A percentile compares a stretch with the other conserved stretches of the same genome.
Evolutionary conservation across 352 stramenopile species (phyloP).

Genomic region (Phytophthora kernoviae): DNA sequence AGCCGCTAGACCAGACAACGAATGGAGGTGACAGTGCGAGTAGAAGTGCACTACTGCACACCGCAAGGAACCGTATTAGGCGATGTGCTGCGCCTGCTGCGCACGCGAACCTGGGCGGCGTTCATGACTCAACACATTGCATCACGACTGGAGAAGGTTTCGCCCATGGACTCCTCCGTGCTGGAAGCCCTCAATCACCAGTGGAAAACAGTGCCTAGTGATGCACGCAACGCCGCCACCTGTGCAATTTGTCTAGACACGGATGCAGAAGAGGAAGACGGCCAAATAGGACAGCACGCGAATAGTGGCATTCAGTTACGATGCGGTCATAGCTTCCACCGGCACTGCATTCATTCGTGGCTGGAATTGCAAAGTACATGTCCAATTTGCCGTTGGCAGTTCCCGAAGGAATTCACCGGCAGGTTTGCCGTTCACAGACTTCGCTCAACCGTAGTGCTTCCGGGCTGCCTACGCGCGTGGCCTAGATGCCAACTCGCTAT

Average conservation of each 20-base stretch:
- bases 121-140: slow-evolving; percentile 68
- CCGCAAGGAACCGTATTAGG: slow-evolving; percentile 44
- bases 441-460: slow-evolving; percentile 48
- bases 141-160: slow-evolving; percentile 59
- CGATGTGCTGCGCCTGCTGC: slow-evolving; percentile 66
- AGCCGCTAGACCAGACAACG: slow-evolving; percentile 25
- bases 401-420: slow-evolving; percentile 63
- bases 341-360: slow-evolving; percentile 89
- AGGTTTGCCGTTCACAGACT: slow-evolving; percentile 55
- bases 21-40: slow-evolving; percentile 55
- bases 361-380: slow-evolving; percentile 88
- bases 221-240: slow-evolving; percentile 22
- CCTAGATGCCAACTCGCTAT: slow-evolving; percentile 26
- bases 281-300: background rate
- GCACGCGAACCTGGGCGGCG: slow-evolving; percentile 52
- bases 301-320: slow-evolving; percentile 56
- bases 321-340: slow-evolving; percentile 92
- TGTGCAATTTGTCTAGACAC: slow-evolving; percentile 91
- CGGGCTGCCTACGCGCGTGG: slow-evolving; percentile 22
- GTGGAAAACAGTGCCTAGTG: slow-evolving; percentile 15
- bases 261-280: slow-evolving; percentile 28
- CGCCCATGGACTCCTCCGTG: slow-evolving; percentile 42
- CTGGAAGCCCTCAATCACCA: slow-evolving; percentile 33
- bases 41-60: slow-evolving; percentile 68
- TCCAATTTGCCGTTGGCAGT: slow-evolving; percentile 91